These are phyloP conservation scores for Cladosporium sp. DNA, from an alignment of 2,329 filamentous ascomycete species.

Conservation along the genomic window DNA sequence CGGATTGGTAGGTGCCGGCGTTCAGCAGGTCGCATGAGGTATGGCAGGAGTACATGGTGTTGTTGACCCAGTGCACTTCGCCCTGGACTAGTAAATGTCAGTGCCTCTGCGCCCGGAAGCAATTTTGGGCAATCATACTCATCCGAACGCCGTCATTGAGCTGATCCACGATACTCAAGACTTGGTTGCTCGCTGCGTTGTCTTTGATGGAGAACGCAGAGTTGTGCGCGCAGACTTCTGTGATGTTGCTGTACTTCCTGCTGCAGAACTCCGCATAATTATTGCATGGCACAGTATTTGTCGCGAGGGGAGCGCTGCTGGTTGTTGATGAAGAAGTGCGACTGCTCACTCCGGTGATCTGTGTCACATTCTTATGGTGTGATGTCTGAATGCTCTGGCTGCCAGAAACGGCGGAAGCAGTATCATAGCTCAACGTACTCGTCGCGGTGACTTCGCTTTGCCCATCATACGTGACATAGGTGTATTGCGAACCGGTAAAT, in stretches of 20 bases:
- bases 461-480: conserved; percentile 28
- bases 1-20: conserved; percentile 72
- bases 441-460: conserved; percentile 27
- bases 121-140: conserved; percentile 41
- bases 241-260: conserved; percentile 78
- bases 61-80: conserved; percentile 57
- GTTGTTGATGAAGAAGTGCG: conserved; percentile 33
- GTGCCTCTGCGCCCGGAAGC: neutral
- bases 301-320: conserved; percentile 42
- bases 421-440: conserved; percentile 35
- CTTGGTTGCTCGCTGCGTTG: conserved; percentile 76
- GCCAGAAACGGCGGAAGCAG: conserved; percentile 25
- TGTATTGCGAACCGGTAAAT: conserved; percentile 31
- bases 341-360: conserved; percentile 18
- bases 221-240: conserved; percentile 76
- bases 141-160: conserved; percentile 73
- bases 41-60: conserved; percentile 75
- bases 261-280: conserved; percentile 69
- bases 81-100: conserved; percentile 53
- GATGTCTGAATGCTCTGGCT: conserved; percentile 22
- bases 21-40: conserved; percentile 80
- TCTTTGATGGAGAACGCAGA: conserved; percentile 71
- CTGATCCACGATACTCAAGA: conserved; percentile 65
- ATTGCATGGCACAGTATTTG: conserved; percentile 79
- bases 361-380: neutral